Percentiles rank a stretch among this genome's conserved stretches.
Conservation (phyloP, 805 yeast species). For the Kodamaea jinghongensis region DNA sequence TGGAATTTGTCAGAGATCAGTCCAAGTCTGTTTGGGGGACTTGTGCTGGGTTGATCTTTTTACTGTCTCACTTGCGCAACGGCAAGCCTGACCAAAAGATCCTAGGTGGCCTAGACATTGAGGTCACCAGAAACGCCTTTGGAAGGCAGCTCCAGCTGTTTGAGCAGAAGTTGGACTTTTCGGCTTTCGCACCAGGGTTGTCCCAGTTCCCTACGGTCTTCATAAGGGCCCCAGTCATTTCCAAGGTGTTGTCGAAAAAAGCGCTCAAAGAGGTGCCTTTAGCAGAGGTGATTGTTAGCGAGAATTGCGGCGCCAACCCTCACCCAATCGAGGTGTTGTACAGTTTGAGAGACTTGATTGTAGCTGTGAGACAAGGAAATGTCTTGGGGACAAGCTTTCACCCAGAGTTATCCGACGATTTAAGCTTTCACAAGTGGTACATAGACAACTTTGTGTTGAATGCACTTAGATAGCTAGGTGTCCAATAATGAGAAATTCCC, state of each 20-base stretch:
- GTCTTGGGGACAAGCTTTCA: slow-evolving; percentile 76
- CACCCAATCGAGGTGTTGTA: slow-evolving; percentile 37
- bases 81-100: slow-evolving; percentile 54
- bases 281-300: slow-evolving; percentile 5
- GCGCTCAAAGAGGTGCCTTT: slow-evolving; percentile 8
- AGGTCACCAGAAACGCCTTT: slow-evolving; percentile 70
- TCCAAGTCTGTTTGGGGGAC: slow-evolving; percentile 75
- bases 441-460: slow-evolving; percentile 51
- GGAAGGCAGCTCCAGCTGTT: slow-evolving; percentile 77
- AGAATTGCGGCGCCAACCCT: background rate
- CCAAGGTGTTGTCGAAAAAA: slow-evolving; percentile 15
- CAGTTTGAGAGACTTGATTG: slow-evolving; percentile 46
- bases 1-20: slow-evolving; percentile 46
- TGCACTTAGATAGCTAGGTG: background rate
- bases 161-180: slow-evolving; percentile 42
- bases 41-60: slow-evolving; percentile 76
- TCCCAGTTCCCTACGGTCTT: slow-evolving; percentile 49
- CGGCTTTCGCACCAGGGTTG: slow-evolving; percentile 41
- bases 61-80: slow-evolving; percentile 52
- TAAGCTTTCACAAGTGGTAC: slow-evolving; percentile 70
- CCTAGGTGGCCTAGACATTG: slow-evolving; percentile 63
- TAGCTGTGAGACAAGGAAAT: slow-evolving; percentile 70
- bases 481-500: no score
- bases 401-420: slow-evolving; percentile 62
- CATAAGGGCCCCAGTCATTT: slow-evolving; percentile 75